Percentiles rank a stretch among this genome's conserved stretches.
phyloP scores from a whole-genome alignment of 169 alveolate species.

The Blepharisma undulans region DNA sequence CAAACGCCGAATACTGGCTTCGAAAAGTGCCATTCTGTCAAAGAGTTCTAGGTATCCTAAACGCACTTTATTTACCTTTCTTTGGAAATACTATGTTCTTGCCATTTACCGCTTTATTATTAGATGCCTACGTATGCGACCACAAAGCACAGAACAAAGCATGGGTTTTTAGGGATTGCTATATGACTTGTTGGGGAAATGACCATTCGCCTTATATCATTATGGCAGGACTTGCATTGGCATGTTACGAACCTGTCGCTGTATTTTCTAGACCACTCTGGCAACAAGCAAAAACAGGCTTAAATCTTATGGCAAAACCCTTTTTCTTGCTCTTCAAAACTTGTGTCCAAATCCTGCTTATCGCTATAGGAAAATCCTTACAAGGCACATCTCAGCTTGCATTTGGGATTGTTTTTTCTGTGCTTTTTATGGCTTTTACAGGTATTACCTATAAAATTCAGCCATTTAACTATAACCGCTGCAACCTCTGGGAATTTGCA shows the following conservation, averaged over 20 bases:
- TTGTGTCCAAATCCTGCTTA: conserved; percentile 14
- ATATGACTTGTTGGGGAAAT: conserved; percentile 27
- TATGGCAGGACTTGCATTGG: conserved; percentile 23
- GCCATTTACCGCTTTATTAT: background rate
- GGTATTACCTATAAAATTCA: background rate
- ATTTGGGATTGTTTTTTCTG: conserved; percentile 26
- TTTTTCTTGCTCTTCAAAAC: conserved; percentile 36
- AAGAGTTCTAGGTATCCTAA: background rate
- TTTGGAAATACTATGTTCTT: conserved; percentile 35
- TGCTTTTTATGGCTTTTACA: conserved; percentile 21
- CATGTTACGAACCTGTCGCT: conserved; percentile 31
- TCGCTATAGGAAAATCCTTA: conserved; percentile 31
- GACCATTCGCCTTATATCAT: conserved; percentile 23
- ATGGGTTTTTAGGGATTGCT: conserved; percentile 34
- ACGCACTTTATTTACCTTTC: conserved; percentile 36
- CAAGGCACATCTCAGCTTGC: conserved; percentile 27
- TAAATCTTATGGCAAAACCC: conserved; percentile 30
- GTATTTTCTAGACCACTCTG: conserved; percentile 34
- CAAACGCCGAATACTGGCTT: conserved; percentile 22
- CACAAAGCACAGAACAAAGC: conserved; percentile 16
- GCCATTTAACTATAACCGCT: conserved; percentile 44
- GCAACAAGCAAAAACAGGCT: conserved; percentile 39
- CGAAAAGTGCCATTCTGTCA: conserved; percentile 25
- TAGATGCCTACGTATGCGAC: conserved; percentile 42
- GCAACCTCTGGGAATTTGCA: conserved; percentile 37